Percentiles rank a stretch among this genome's conserved stretches.
Conservation (phyloP, 2,329 filamentous ascomycete species). For the Capronia epimyces region DNA sequence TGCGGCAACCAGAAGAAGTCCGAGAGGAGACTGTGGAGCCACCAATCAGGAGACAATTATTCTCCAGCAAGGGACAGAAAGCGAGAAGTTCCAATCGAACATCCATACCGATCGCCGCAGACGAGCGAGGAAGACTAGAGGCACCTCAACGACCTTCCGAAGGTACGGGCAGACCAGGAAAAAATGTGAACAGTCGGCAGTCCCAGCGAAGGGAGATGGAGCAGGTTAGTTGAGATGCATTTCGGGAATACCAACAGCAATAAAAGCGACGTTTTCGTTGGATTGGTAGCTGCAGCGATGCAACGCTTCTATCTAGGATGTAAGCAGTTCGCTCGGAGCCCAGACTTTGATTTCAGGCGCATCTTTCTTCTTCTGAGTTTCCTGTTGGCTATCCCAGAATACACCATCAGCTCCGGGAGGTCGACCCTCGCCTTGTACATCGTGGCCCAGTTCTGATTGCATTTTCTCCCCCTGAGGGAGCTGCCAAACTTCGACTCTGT, state of each 20-base stretch:
- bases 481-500: constrained; percentile 66
- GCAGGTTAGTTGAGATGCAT: constrained; percentile 15
- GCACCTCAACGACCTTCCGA: constrained; percentile 2
- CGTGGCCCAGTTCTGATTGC: constrained; percentile 11
- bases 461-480: constrained; percentile 29
- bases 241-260: background rate
- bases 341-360: constrained; percentile 50
- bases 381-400: constrained; percentile 39
- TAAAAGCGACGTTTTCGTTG: background rate
- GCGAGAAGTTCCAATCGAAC: background rate
- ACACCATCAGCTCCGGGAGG: constrained; percentile 34
- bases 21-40: constrained; percentile 5
- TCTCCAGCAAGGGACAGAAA: constrained; percentile 7
- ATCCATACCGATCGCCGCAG: background rate
- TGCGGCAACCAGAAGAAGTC: constrained; percentile 8
- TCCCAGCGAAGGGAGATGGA: constrained; percentile 23
- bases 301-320: constrained; percentile 3
- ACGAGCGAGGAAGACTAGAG: constrained; percentile 1
- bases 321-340: constrained; percentile 28
- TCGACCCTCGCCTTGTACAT: constrained; percentile 27
- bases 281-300: too few relatives aligned
- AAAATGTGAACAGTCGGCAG: constrained; percentile 2
- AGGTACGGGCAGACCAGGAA: constrained; percentile 1
- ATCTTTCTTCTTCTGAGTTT: constrained; percentile 38
- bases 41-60: constrained; percentile 9